Base-by-base conservation (phyloP, 2,329 filamentous ascomycete species). In the Cytospora piceae region DNA sequence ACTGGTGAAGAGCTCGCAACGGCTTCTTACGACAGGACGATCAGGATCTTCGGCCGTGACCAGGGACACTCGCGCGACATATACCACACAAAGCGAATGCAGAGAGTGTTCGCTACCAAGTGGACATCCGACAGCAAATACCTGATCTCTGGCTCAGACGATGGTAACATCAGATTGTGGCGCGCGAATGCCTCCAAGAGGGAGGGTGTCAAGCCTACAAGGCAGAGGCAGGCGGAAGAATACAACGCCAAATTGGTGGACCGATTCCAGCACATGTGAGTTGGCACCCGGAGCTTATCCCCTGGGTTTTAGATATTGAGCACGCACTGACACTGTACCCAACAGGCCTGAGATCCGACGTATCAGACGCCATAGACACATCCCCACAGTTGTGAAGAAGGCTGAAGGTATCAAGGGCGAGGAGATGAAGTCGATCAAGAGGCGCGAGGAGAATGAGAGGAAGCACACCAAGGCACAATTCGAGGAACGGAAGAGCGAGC, bases 71-170 rank as follows among this genome's bases (percentile, higher is more conserved):
- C 91, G 17, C 86, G 94, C 71, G 95, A 99, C 74, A 88, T 97
- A 58, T 99, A 97, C 94, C 27, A 96, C 97, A 96, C 95, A 22
- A 96, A 97, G 80, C 89, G 95, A 69, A 97, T 97, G 94, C 94
- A 98, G 81, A 87, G 94, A 71, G 93, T 97, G 64, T 96, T 96
- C 80, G 89, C 90, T 12, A 88, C 88, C 57, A 87, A 86, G 68
- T 98, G 91, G 84, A 95, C 93, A 0, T 91, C 93, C 7, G 95
- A 99, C 76, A 89, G 90, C 70, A 92, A 92, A 72, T 99, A 96
- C 76, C 80, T 99, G 27, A 85, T 99, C 56, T 93, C 91, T 6
- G 95, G 94, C 53, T 95, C 91, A 17, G 95, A 98, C 75, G 95
- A 98, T 75, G 95, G 95, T 29, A 68, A 74, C 51, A 65, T 83